Evolutionary conservation across 176 grass and related monocot genomes (phyloP).

Genomic region (Microstegium vimineum): DNA sequence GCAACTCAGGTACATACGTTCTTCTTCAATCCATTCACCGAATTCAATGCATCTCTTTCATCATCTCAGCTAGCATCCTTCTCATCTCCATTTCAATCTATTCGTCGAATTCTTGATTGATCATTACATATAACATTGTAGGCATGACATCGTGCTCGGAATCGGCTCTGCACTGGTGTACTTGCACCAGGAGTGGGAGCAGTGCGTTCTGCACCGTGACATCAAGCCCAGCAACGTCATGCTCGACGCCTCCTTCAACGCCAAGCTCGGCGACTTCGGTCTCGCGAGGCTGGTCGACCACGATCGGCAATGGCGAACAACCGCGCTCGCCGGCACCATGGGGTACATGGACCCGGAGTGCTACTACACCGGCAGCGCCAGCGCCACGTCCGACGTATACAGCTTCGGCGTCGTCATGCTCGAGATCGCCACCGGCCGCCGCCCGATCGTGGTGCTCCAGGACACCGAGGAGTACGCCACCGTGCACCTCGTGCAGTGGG

Average conservation of each 20-base stretch:
- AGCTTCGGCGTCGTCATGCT: no score
- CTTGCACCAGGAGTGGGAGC: background rate
- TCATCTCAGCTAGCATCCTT: no score
- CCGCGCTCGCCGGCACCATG: slow-evolving; percentile 20
- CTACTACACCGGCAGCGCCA: background rate
- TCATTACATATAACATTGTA: no score
- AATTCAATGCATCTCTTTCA: no score
- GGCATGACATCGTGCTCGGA: background rate
- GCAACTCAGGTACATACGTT: background rate
- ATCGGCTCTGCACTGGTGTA: background rate
- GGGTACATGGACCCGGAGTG: slow-evolving; percentile 31
- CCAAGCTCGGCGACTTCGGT: background rate
- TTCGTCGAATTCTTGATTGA: no score
- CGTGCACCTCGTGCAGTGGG: no score
- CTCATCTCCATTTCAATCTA: no score
- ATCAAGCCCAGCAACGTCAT: background rate
- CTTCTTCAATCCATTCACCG: no score
- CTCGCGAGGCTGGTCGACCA: background rate
- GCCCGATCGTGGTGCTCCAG: no score
- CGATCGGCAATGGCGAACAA: background rate
- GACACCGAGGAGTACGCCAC: no score
- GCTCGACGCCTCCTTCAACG: background rate
- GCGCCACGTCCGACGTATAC: no score
- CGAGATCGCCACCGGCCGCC: no score
- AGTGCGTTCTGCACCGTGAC: background rate